Evolutionary conservation across 2,329 filamentous ascomycete genomes (phyloP), one percentile per base, ranked within the genome.

Genomic region (Xylariaceae sp.): DNA sequence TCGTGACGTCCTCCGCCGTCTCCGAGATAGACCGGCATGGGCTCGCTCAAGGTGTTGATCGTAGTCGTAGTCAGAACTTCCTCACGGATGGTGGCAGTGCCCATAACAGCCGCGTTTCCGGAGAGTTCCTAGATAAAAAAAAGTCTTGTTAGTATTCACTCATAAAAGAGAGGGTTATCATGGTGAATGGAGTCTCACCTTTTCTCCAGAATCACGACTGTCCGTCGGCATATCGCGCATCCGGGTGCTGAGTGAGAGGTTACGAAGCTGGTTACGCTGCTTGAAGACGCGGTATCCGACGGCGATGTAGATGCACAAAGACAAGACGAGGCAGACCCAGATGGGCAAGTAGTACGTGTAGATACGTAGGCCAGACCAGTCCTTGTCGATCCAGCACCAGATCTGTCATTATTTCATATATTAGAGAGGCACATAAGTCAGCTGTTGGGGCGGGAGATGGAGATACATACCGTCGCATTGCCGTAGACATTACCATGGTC

Each of bases 291-390:
- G 71, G 50, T 72, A 78, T 15, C 76, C 76, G 30, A 80, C 74
- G 19, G 74, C 60, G 14, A 71, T 59, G 47, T 80, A 79, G 40
- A 78, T 75, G 34, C 73, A 40, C 12, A 70, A 59, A 0, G 75
- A 78, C 9, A 75, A 59, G 31, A 69, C 56, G 36, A 77, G 78
- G 54, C 75, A 80, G 9, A 73, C 63, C 75, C 75, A 79, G 32
- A 79, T 74, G 3, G 76, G 71, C 46, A 79, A 65, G 53, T 80
- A 80, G 56, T 79, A 80, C 5, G 73, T 73, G 50, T 72, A 78
- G 30, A 80, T 78, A 21, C 76, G 73, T 11, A 79, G 63, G 28
- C 66, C 63, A 47, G 73, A 73, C 71, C 71, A 78, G 23, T 65
- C 60, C 23, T 62, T 61, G 41, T 68, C 68, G 31, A 80, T 76